Conservation (phyloP, 2,329 filamentous ascomycete species). For the Fusarium goolgardi region DNA sequence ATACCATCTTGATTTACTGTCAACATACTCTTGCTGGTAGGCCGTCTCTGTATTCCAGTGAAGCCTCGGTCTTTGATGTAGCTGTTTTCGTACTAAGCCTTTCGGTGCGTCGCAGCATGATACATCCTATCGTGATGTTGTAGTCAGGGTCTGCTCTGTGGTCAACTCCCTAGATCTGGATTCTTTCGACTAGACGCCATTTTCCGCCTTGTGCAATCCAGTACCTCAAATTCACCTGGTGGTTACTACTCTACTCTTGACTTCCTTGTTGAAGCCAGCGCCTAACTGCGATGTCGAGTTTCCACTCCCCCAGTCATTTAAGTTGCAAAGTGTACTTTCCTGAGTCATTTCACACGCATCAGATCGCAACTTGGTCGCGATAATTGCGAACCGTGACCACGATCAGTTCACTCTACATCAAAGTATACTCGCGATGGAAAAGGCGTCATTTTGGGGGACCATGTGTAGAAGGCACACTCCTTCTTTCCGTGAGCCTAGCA, state of each 20-base stretch:
- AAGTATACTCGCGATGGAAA: background rate
- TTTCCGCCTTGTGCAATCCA: background rate
- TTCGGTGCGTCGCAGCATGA: background rate
- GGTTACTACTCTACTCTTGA: background rate
- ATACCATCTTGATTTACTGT: conserved; percentile 32
- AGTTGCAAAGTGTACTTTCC: background rate
- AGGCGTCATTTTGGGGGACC: background rate
- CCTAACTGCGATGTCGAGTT: background rate
- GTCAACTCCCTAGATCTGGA: background rate
- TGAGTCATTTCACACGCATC: too few species aligned
- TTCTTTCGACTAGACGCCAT: background rate
- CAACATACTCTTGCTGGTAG: background rate
- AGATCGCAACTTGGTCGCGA: too few species aligned
- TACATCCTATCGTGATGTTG: background rate
- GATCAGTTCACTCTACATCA: fast-evolving
- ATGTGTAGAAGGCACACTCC: background rate
- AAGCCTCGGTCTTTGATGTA: too few species aligned
- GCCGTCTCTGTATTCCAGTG: background rate
- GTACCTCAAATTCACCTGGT: background rate
- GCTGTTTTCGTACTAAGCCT: too few species aligned
- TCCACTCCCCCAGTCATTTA: background rate
- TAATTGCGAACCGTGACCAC: too few species aligned
- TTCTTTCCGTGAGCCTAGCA: background rate
- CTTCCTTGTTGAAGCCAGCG: background rate
- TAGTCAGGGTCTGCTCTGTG: background rate